Conservation (phyloP, 2,329 filamentous ascomycete genomes). For the Neodidymelliopsis sp. region DNA sequence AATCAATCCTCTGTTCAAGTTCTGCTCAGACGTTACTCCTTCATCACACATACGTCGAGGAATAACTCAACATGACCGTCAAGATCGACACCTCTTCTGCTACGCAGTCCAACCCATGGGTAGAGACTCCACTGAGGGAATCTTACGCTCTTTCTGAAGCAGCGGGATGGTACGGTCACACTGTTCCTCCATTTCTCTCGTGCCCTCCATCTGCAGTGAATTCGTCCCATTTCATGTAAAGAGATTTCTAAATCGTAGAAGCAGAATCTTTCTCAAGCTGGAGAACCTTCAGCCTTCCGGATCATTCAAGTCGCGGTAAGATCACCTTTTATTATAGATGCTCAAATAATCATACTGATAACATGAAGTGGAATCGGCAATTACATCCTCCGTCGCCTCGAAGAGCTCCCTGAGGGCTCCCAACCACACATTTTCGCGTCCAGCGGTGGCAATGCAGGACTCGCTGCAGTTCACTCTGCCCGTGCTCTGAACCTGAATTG, state of each 20-base stretch:
- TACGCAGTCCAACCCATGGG: conserved; percentile 62
- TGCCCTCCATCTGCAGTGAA: background rate
- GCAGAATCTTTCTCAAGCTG: conserved; percentile 84
- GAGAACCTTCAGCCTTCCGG: conserved; percentile 85
- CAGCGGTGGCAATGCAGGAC: conserved; percentile 83
- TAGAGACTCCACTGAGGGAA: conserved; percentile 74
- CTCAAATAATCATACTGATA: conserved; percentile 15
- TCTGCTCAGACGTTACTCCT: background rate
- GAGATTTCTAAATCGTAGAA: conserved; percentile 48
- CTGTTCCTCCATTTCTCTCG: conserved; percentile 18
- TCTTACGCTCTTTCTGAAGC: conserved; percentile 71
- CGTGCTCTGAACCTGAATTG: conserved; percentile 68
- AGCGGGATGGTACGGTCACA: conserved; percentile 71
- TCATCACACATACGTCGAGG: conserved; percentile 1
- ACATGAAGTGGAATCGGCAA: conserved; percentile 68
- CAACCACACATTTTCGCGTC: conserved; percentile 76
- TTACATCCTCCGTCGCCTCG: conserved; percentile 65
- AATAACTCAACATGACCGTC: conserved; percentile 33
- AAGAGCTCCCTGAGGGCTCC: conserved; percentile 44
- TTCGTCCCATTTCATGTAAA: conserved; percentile 23
- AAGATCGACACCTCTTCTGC: conserved; percentile 29
- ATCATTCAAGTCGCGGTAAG: conserved; percentile 77
- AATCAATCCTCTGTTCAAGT: too few species aligned
- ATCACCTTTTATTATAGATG: background rate
- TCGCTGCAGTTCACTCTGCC: conserved; percentile 80